Conservation (phyloP, 768 basidiomycete genomes). For the Suillus clintonianus region DNA sequence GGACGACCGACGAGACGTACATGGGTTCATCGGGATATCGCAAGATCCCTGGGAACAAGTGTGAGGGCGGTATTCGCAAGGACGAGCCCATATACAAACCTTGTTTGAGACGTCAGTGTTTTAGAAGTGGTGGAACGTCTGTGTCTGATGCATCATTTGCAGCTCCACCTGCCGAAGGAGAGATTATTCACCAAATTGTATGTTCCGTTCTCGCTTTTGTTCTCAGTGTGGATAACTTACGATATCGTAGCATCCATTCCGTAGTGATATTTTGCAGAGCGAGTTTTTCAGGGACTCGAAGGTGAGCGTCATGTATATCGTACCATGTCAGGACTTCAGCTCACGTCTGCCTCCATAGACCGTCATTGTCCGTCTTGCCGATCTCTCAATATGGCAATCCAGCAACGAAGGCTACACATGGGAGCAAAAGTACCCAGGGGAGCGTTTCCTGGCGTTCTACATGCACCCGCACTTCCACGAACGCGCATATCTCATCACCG, state of each 20-base stretch:
- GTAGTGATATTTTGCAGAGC: constrained; percentile 65
- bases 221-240: background rate
- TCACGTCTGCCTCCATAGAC: constrained; percentile 47
- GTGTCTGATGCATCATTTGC: background rate
- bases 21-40: constrained; percentile 90
- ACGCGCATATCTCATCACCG: constrained; percentile 90
- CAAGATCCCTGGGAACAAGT: constrained; percentile 91
- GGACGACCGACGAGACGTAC: constrained; percentile 60
- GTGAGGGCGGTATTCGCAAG: constrained; percentile 60
- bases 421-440: constrained; percentile 60
- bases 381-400: constrained; percentile 88
- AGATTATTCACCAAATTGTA: constrained; percentile 75
- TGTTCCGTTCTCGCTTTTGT: constrained; percentile 22
- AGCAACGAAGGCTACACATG: constrained; percentile 94
- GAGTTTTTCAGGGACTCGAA: constrained; percentile 83
- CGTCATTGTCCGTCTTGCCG: constrained; percentile 76
- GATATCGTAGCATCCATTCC: constrained; percentile 61
- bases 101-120: constrained; percentile 69
- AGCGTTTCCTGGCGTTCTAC: constrained; percentile 79
- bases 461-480: constrained; percentile 82
- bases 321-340: background rate
- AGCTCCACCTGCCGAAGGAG: constrained; percentile 83
- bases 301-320: constrained; percentile 37
- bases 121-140: background rate
- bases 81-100: constrained; percentile 71